Base-by-base conservation (phyloP, 352 stramenopile species). In the Phytophthora megakarya region DNA sequence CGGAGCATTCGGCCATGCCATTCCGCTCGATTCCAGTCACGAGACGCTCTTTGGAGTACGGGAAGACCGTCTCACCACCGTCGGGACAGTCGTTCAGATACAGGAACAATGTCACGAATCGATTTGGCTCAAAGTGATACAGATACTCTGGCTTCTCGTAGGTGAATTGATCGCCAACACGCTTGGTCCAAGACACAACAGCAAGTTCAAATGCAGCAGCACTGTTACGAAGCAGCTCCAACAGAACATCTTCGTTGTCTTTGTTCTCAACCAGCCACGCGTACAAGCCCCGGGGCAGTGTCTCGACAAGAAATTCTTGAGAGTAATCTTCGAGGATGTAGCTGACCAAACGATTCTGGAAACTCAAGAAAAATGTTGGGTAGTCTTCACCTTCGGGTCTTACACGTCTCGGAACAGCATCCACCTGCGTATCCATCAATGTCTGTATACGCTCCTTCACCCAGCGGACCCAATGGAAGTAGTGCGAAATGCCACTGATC, bases 51-150 rank as follows among this genome's bases (percentile, higher is more conserved):
- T 74, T 86, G 25, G 78, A 89, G 69, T 91, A 89, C 28, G 78
- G 95, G 70, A 99, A 98, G 16, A 98, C 86, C 4, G 95, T 98
- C 74, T 98, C 86, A 16, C 96, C 96, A 45, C 96, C 96, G 56
- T 97, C 84, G 12, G 80, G 75, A 10, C 98, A 97, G 53, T 98
- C 88, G 60, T 88, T 98, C 33, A 99, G 74, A 75, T 99, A 99
- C 66, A 97, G 80, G 45, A 98, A 97, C 11, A 98, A 79, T 13
- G 95, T 98, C 7, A 89, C 92, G 68, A 97, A 98, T 16, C 96
- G 85, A 78, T 99, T 98, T 22, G 83, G 81, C 61, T 89, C 80
- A 50, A 90, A 89, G 45, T 88, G 77, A 23, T 79, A 67, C 42
- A 82, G 40, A 55, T 84, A 49, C 52, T 58, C 59, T 2, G 82